A percentile compares a stretch with the other conserved stretches of the same genome.
phyloP scores from a whole-genome alignment of 257 asterid species.

The Scutellaria barbata region DNA sequence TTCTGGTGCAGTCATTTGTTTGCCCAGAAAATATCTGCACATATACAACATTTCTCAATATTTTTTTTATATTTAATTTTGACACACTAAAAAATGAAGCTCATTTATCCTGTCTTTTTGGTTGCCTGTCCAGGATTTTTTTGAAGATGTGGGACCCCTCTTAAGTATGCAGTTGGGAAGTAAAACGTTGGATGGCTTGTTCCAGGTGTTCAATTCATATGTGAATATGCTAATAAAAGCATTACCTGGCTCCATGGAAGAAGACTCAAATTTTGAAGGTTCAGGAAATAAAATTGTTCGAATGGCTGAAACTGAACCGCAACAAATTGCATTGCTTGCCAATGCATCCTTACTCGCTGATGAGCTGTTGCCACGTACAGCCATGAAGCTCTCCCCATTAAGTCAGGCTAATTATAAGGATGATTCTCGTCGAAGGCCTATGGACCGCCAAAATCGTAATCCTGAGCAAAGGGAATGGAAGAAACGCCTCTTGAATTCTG shows the following conservation, averaged over 20 bases:
- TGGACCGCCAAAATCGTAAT: slow-evolving; percentile 88
- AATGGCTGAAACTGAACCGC: slow-evolving; percentile 95
- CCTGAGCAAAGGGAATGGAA: slow-evolving; percentile 99
- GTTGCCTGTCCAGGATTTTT: slow-evolving; percentile 74
- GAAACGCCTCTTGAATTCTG: slow-evolving; percentile 75
- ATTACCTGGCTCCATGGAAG: slow-evolving; percentile 93
- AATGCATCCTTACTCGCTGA: slow-evolving; percentile 95
- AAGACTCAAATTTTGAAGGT: slow-evolving; percentile 77
- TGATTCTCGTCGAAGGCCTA: slow-evolving; percentile 77
- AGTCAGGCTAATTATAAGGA: slow-evolving; percentile 63
- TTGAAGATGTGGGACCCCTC: slow-evolving; percentile 95
- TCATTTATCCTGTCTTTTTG: slow-evolving; percentile 19
- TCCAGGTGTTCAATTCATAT: slow-evolving; percentile 87
- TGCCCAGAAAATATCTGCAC: slow-evolving; percentile 19
- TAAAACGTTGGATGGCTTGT: slow-evolving; percentile 88
- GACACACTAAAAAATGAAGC: slow-evolving; percentile 29
- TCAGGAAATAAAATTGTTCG: slow-evolving; percentile 85
- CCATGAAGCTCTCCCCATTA: slow-evolving; percentile 80
- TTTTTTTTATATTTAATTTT: not conserved
- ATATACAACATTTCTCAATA: not conserved
- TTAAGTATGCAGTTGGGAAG: slow-evolving; percentile 94
- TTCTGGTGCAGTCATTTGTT: not conserved
- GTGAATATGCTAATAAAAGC: slow-evolving; percentile 90
- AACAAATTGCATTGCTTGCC: slow-evolving; percentile 97
- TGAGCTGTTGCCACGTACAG: slow-evolving; percentile 96